Evolutionary conservation across 352 stramenopile species (phyloP), one percentile per base, ranked within the genome.

Genomic region (Globisporangium recalcitrans): DNA sequence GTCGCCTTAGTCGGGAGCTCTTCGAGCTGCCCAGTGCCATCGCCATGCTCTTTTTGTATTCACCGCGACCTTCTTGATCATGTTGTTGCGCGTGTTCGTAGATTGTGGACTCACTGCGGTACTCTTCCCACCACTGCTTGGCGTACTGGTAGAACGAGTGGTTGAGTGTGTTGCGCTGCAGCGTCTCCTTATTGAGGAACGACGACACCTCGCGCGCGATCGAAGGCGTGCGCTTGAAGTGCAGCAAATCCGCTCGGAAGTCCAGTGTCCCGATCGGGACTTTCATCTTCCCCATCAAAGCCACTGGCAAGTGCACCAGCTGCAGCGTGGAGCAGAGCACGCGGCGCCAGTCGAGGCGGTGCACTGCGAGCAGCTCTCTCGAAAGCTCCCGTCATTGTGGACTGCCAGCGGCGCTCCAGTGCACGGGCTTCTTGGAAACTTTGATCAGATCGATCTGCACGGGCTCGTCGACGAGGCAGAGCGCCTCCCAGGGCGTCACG

Each of bases 91-190:
- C 42, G 14, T 73, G 52, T 4, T 65, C 24, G 19, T 64, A 62
- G 16, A 67, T 48, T 0, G 62, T 14, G 0, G 54, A 67, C 46
- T 89, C 76, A 22, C 64, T 77, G 24, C 66, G 74, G 52, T 88
- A 93, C 48, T 93, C 82, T 7, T 90, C 71, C 87, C 87, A 96
- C 87, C 87, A 96, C 38, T 84, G 73, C 51, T 90, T 91, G 4
- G 84, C 83, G 58, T 92, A 85, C 63, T 91, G 80, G 61, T 90
- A 94, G 51, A 96, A 93, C 26, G 72, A 69, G 21, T 87, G 78
- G 10, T 72, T 77, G 13, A 73, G 71, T 5, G 73, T 73, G 44
- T 91, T 90, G 8, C 56, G 68, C 52, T 80, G 71, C 13, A 90
- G 55, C 19, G 71, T 61, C 22, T 90, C 79, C 53, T 82, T 85